Conservation (phyloP, 139 green algal genomes). For the Micractinium conductrix region DNA sequence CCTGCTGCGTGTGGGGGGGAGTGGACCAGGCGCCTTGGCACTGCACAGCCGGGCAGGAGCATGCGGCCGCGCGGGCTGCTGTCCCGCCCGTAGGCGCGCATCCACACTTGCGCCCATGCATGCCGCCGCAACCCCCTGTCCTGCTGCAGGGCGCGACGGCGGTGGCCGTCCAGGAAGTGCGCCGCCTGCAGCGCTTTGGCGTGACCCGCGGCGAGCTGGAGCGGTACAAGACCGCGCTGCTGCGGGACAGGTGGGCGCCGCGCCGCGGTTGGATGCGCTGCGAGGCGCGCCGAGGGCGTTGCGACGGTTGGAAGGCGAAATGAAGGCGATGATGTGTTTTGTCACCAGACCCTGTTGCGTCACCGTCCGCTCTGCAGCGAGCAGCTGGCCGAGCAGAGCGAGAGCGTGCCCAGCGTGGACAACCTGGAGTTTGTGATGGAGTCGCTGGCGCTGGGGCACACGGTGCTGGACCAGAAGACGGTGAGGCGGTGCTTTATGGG, state of each 20-base stretch:
- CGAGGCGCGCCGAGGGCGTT: background rate
- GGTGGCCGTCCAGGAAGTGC: constrained; percentile 85
- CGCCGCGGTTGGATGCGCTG: background rate
- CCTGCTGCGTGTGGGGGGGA: too few relatives aligned
- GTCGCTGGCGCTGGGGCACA: constrained; percentile 91
- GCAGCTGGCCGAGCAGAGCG: constrained; percentile 87
- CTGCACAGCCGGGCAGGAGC: too few relatives aligned
- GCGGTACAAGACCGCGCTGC: constrained; percentile 87
- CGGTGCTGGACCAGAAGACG: constrained; percentile 77
- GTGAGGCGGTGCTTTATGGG: constrained; percentile 19
- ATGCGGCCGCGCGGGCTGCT: too few relatives aligned
- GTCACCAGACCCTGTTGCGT: too few relatives aligned
- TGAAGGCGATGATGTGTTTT: too few relatives aligned
- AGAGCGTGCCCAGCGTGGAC: constrained; percentile 86
- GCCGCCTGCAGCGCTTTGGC: constrained; percentile 88
- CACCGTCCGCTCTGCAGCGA: constrained; percentile 57
- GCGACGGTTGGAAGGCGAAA: too few relatives aligned
- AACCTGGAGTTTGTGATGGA: constrained; percentile 99
- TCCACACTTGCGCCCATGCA: too few relatives aligned
- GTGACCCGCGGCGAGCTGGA: constrained; percentile 91
- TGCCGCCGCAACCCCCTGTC: background rate
- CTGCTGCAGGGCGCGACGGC: background rate
- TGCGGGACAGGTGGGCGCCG: constrained; percentile 74
- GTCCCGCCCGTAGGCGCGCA: too few relatives aligned
- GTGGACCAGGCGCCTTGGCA: too few relatives aligned